A percentile compares a stretch with the other conserved stretches of the same genome.
Evolutionary conservation across 768 basidiomycete species (phyloP).

Genomic region (Psilocybe sp.): DNA sequence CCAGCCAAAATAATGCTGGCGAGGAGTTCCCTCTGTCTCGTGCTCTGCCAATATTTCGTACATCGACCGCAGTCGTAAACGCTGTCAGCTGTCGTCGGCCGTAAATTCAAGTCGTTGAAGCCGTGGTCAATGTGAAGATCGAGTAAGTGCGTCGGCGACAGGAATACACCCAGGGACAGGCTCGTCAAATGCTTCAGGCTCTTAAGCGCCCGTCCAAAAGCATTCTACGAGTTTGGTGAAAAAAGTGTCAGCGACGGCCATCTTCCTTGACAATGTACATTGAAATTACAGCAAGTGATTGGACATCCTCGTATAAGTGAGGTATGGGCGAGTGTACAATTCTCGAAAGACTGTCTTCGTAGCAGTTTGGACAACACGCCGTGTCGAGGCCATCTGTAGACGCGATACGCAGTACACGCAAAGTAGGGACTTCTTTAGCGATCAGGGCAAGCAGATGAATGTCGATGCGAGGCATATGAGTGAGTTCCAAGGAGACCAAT

Average conservation of each 20-base stretch:
- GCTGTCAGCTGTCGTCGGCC: conserved; percentile 20
- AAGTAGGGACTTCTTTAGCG: conserved; percentile 39
- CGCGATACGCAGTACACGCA: conserved; percentile 51
- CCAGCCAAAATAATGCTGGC: conserved; percentile 45
- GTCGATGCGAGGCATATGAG: conserved; percentile 58
- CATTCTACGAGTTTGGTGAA: conserved; percentile 7
- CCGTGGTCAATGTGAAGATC: conserved; percentile 43
- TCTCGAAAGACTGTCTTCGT: conserved; percentile 55
- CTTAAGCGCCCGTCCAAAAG: conserved; percentile 13
- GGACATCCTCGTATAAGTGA: conserved; percentile 39
- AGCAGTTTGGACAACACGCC: conserved; percentile 62
- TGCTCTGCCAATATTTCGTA: conserved; percentile 21
- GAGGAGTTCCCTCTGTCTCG: conserved; percentile 43
- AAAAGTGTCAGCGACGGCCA: background rate
- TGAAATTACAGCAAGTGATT: conserved; percentile 50
- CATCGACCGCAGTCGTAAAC: conserved; percentile 37
- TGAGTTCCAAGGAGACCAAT: conserved; percentile 49
- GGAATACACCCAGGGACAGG: conserved; percentile 61
- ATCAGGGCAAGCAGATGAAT: conserved; percentile 43
- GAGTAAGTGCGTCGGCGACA: conserved; percentile 53
- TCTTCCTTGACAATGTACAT: background rate
- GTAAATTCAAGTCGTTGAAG: conserved; percentile 22
- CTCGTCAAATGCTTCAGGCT: conserved; percentile 40
- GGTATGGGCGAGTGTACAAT: conserved; percentile 64
- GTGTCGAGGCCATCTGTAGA: conserved; percentile 57